Percentiles rank a stretch among this genome's conserved stretches.
phyloP scores from a whole-genome alignment of 1,284 basidiomycete genomes.

The Athelia psychrophila region DNA sequence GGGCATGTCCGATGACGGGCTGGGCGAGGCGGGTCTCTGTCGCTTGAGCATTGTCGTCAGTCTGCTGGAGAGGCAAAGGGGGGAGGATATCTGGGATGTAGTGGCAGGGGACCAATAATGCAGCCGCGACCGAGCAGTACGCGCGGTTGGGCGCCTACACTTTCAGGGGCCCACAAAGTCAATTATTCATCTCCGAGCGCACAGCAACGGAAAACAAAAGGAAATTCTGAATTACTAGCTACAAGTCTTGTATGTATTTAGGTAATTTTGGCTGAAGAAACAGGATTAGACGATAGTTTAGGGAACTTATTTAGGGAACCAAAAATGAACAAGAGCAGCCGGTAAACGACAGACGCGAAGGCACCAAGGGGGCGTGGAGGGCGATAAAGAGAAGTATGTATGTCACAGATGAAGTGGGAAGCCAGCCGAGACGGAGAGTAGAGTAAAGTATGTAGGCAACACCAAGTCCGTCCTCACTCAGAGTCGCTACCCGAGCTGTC shows the following conservation, averaged over 20 bases:
- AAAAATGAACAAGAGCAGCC: neutral
- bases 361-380: neutral
- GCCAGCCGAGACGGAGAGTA: neutral
- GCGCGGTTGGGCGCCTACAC: too few species aligned
- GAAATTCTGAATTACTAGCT: neutral
- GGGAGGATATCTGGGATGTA: too few species aligned
- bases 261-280: too few species aligned
- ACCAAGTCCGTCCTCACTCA: neutral
- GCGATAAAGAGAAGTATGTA: neutral
- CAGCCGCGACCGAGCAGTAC: too few species aligned
- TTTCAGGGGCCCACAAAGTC: too few species aligned
- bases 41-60: slow-evolving; percentile 60
- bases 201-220: neutral
- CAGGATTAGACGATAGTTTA: too few species aligned
- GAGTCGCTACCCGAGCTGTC: slow-evolving; percentile 28
- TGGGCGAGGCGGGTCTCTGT: slow-evolving; percentile 52
- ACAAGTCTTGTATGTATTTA: neutral
- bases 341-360: neutral
- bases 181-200: too few species aligned
- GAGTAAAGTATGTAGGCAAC: neutral
- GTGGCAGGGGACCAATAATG: too few species aligned
- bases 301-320: neutral
- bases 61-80: neutral
- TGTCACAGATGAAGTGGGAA: neutral
- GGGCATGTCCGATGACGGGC: slow-evolving; percentile 28